A percentile compares a stretch with the other conserved stretches of the same genome.
phyloP scores from a whole-genome alignment of 148 eudicot species.

The Silene conica region DNA sequence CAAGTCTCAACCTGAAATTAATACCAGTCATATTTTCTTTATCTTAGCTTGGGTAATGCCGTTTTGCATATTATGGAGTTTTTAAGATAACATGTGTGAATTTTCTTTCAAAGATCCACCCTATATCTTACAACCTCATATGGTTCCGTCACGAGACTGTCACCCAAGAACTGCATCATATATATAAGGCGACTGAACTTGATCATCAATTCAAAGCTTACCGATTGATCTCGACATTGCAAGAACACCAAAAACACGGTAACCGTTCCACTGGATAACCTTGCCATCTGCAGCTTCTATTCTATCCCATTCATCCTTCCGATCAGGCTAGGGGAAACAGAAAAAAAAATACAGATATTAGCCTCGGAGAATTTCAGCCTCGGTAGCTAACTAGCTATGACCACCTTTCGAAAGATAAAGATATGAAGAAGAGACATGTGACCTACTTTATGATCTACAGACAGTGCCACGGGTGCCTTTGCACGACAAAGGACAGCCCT shows the following conservation, averaged over 20 bases:
- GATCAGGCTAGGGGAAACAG: conserved; percentile 37
- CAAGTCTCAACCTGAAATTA: no score
- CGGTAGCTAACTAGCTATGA: not conserved
- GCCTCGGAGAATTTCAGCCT: conserved; percentile 9
- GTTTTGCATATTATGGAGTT: not conserved
- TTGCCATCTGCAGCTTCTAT: conserved; percentile 58
- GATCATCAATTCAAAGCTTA: conserved; percentile 21
- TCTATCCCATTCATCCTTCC: conserved; percentile 54
- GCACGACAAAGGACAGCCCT: conserved; percentile 64
- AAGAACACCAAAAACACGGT: conserved; percentile 59
- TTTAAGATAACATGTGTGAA: not conserved
- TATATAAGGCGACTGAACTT: not conserved
- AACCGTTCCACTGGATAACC: conserved; percentile 56
- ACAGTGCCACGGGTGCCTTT: conserved; percentile 44
- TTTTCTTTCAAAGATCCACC: no score
- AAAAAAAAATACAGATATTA: conserved; percentile 15
- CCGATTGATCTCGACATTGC: conserved; percentile 72
- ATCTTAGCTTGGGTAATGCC: not conserved
- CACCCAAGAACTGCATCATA: not conserved
- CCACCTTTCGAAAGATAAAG: not conserved
- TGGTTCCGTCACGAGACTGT: not conserved
- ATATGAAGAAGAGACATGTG: not conserved
- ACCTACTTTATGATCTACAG: conserved; percentile 57
- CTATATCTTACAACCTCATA: not conserved
- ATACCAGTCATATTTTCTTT: not conserved